Evolutionary conservation across 306 rosid species (phyloP).

Genomic region (Dryas alaskensis): DNA sequence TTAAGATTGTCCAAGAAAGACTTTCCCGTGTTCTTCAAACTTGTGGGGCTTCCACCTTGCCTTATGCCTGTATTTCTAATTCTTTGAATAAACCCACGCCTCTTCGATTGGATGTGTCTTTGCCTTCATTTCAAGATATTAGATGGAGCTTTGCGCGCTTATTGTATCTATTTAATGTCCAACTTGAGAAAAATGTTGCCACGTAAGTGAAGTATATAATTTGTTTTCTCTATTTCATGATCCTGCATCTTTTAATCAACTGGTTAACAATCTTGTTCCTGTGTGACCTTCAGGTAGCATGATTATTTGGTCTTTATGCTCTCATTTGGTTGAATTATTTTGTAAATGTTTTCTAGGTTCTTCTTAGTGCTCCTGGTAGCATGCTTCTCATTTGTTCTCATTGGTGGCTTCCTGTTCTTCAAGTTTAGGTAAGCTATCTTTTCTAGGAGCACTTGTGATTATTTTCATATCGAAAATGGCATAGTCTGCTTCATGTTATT

Average conservation of each 20-base stretch:
- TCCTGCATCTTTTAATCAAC: slow-evolving; percentile 4
- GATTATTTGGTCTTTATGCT: slow-evolving; percentile 11
- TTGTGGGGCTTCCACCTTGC: slow-evolving; percentile 48
- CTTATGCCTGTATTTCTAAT: slow-evolving; percentile 80
- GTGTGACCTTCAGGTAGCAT: neutral
- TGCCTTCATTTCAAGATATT: slow-evolving; percentile 69
- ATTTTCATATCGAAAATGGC: neutral
- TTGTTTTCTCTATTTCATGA: neutral
- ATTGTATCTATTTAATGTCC: slow-evolving; percentile 74
- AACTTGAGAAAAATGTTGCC: slow-evolving; percentile 85
- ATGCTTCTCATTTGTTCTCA: slow-evolving; percentile 74
- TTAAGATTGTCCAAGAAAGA: slow-evolving; percentile 36
- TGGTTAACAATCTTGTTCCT: slow-evolving; percentile 9
- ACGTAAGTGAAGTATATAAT: slow-evolving; percentile 63
- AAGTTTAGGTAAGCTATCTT: slow-evolving; percentile 64
- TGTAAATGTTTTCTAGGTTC: slow-evolving; percentile 59
- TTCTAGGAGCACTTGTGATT: slow-evolving; percentile 22
- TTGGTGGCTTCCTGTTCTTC: slow-evolving; percentile 88
- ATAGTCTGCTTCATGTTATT: neutral
- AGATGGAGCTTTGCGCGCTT: slow-evolving; percentile 71
- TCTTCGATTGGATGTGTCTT: slow-evolving; percentile 69
- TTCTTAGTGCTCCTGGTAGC: slow-evolving; percentile 71
- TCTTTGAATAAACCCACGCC: slow-evolving; percentile 75
- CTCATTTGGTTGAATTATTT: slow-evolving; percentile 19
- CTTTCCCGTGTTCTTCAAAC: slow-evolving; percentile 46